A percentile compares a stretch with the other conserved stretches of the same genome.
Conservation (phyloP, 208 protist genomes). For the Acanthamoeba sp. region DNA sequence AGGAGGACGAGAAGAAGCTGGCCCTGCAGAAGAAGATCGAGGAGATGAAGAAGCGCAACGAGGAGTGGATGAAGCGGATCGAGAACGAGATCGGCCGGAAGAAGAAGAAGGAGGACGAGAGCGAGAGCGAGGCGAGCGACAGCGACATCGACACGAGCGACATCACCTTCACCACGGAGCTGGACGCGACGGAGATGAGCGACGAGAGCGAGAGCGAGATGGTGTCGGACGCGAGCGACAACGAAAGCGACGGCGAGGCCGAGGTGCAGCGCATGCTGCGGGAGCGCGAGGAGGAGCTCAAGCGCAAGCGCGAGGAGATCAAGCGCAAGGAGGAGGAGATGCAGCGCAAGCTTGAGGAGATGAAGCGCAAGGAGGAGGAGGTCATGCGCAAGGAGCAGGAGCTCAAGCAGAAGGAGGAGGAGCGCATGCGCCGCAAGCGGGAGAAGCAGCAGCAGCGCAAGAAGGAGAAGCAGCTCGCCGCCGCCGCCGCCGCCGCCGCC, state of each 20-base stretch:
- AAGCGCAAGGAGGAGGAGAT: constrained; percentile 34
- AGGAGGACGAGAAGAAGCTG: constrained; percentile 10
- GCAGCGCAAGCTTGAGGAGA: constrained; percentile 26
- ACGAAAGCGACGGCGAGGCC: not conserved
- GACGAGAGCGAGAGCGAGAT: not conserved
- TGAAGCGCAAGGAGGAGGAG: constrained; percentile 57
- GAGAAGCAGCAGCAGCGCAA: not conserved
- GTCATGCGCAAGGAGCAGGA: not conserved
- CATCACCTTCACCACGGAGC: constrained; percentile 24
- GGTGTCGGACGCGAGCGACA: constrained; percentile 8
- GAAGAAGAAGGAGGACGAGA: not conserved
- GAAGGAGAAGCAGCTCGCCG: not conserved
- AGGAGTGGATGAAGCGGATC: constrained; percentile 35
- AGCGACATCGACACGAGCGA: constrained; percentile 30
- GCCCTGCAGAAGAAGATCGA: constrained; percentile 24
- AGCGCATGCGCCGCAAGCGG: not conserved
- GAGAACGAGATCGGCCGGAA: constrained; percentile 13
- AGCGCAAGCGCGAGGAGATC: constrained; percentile 3
- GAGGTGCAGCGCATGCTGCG: not conserved
- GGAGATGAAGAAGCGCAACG: constrained; percentile 52
- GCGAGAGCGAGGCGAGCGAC: constrained; percentile 4
- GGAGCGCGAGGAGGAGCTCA: constrained; percentile 33
- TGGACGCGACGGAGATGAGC: not conserved
- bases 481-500: not conserved
- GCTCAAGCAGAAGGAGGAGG: not conserved